Base-by-base conservation (phyloP, 2,329 filamentous ascomycete species). In the Fusarium sarcochroum region DNA sequence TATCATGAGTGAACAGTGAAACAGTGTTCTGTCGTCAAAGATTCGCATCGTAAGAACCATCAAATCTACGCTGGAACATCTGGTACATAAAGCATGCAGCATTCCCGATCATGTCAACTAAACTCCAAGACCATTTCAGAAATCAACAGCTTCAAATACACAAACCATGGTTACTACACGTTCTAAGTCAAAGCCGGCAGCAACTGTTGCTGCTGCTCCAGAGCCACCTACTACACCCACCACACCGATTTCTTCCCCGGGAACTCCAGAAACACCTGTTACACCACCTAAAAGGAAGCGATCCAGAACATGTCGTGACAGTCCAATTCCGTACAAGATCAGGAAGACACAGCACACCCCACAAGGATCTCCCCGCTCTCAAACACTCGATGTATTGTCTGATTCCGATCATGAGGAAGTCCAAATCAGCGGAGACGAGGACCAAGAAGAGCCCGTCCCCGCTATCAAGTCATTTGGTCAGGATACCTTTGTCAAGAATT, bases 391-490 rank as follows among this genome's bases (percentile, higher is more conserved):
- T 21, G 32, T 34, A 47, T n/a, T 37, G 10, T 13, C 27, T 14
- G 25, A 41, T 3, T 11, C 49, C 8, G 32, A 21, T 21, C 25
- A 27, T 7, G 25, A 34, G 7, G 21, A 27, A 6, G 11, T 10
- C 5, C 8, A 25, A n/a, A n/a, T 18, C 30, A 18, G 18, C 6
- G 41, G 30, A 15, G 23, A 40, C 9, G 18, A 49, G 17, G 15
- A 20, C 13, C 48, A 49, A 21, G 27, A 58, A 35, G 42, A 53
- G 15, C 17, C 18, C 7, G 6, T 21, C 5, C 41, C 25, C 13
- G 9, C 9, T 9, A 25, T 54, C 13, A 69, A 64, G 21, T 41
- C 42, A 20, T 71, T 69, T 32, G 51, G 46, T 14, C 66, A 59
- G 21, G 50, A 49, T 27, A 30, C 21, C 23, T 44, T 42, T 17